Conservation (phyloP, 495 filamentous ascomycete genomes). For the Neurospora sp. region DNA sequence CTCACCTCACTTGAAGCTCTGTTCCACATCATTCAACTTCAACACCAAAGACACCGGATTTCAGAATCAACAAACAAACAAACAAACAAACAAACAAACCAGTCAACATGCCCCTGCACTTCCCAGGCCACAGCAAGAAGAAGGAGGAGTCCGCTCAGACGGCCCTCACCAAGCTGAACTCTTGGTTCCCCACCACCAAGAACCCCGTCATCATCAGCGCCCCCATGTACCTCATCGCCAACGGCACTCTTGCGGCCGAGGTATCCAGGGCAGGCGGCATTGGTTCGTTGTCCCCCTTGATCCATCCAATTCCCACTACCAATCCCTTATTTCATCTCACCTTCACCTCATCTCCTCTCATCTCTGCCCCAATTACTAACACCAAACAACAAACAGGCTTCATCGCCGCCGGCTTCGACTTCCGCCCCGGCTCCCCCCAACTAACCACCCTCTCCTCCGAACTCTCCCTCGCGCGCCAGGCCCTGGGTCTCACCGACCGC, state of each 20-base stretch:
- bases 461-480: slow-evolving; percentile 25
- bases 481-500: slow-evolving; percentile 13
- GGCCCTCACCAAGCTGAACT: slow-evolving; percentile 5
- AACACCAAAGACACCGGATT: neutral
- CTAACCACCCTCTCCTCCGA: slow-evolving; percentile 19
- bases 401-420: slow-evolving; percentile 26
- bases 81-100: neutral
- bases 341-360: neutral
- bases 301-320: neutral
- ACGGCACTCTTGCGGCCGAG: slow-evolving; percentile 50
- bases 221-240: slow-evolving; percentile 62
- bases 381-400: slow-evolving; percentile 22
- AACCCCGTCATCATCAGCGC: slow-evolving; percentile 55
- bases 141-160: neutral
- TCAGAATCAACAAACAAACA: neutral
- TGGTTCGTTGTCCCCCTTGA: slow-evolving; percentile 23
- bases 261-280: slow-evolving; percentile 60
- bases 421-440: slow-evolving; percentile 17
- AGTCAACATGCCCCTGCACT: neutral
- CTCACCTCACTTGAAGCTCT: neutral
- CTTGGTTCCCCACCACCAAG: slow-evolving; percentile 47
- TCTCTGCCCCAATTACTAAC: neutral
- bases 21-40: neutral
- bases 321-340: neutral
- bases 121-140: neutral